Conservation (phyloP, 1,139 yeast genomes). For the Lodderomyces oxycetoniae region DNA sequence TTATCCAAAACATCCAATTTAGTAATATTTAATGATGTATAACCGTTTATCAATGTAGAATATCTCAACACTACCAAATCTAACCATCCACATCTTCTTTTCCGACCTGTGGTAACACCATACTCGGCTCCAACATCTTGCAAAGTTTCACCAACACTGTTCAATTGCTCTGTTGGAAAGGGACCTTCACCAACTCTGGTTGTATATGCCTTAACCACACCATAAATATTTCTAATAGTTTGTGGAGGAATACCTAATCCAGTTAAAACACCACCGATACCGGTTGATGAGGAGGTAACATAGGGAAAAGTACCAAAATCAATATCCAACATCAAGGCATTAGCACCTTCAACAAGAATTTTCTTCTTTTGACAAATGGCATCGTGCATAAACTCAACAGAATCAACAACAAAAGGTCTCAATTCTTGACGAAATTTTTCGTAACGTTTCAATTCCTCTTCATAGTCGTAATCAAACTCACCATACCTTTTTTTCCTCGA, state of each 20-base stretch:
- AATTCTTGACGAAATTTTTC: slow-evolving; percentile 68
- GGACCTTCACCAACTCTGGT: slow-evolving; percentile 99
- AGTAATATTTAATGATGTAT: slow-evolving; percentile 89
- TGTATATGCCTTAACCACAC: slow-evolving; percentile 97
- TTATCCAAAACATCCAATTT: slow-evolving; percentile 92
- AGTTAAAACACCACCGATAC: slow-evolving; percentile 96
- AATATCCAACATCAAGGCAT: slow-evolving; percentile 94
- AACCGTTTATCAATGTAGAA: slow-evolving; percentile 88
- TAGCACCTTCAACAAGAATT: slow-evolving; percentile 95
- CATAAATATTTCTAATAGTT: slow-evolving; percentile 73
- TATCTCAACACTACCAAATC: slow-evolving; percentile 92
- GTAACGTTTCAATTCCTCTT: slow-evolving; percentile 73
- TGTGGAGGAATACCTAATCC: slow-evolving; percentile 95
- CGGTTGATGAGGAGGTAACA: slow-evolving; percentile 93
- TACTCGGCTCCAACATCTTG: slow-evolving; percentile 91
- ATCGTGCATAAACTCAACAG: slow-evolving; percentile 82
- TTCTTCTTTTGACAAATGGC: slow-evolving; percentile 76
- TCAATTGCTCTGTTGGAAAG: slow-evolving; percentile 96
- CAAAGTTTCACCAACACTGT: slow-evolving; percentile 77
- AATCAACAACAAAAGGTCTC: slow-evolving; percentile 90
- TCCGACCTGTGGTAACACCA: slow-evolving; percentile 99
- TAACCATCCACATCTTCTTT: slow-evolving; percentile 99
- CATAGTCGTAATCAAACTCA: slow-evolving; percentile 80
- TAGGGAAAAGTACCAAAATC: slow-evolving; percentile 98
- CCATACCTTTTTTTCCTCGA: slow-evolving; percentile 90